Evolutionary conservation across 441 rosid species (phyloP), one percentile per base, ranked within the genome.

Genomic region (Erodium chrysanthum): DNA sequence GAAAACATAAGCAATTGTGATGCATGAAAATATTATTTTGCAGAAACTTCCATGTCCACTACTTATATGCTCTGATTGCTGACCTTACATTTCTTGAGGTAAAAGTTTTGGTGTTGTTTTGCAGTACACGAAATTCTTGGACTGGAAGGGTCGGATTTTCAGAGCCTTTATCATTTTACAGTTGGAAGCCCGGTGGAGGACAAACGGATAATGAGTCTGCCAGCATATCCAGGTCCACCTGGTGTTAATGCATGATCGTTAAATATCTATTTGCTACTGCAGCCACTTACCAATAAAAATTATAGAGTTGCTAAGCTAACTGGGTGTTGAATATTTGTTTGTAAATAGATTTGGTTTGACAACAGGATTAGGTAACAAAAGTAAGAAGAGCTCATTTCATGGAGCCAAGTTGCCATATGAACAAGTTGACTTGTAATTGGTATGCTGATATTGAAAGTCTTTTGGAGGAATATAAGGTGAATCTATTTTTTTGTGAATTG

Each of bases 141-240:
- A 63, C 68, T 91, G 21, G 71, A 48, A 67, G 88, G 88, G 76
- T 78, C 80, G 7, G 76, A 79, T 71, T 91, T 84, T 75, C 96
- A 89, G 80, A 86, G 90, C 74, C 79, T 89, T 10, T 91, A 89
- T 78, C 97, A 91, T 80, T 91, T 91, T 82, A 91, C 94, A 0
- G 80, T 87, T 9, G 96, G 97, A 76, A 87, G 86, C 66, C 94
- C 96, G 0, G 89, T 89, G n/a, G 11, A 83, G 68, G 97, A 89
- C 79, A 83, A 82, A 71, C 86, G 93, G 71, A 91, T 89, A 71
- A 87, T 91, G 97, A 86, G 89, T 75, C 81, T 88, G 48, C 97
- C 94, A 12, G 93, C 97, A 21, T 91, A 91, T 80, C 96, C 97
- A 7, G 93, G 96, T n/a, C 97, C 93, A 8, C 48, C 48, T 42